Evolutionary conservation across 371 early-diverging fungal genomes (phyloP), one percentile per base, ranked within the genome.

Genomic region (Mortierella sp.): DNA sequence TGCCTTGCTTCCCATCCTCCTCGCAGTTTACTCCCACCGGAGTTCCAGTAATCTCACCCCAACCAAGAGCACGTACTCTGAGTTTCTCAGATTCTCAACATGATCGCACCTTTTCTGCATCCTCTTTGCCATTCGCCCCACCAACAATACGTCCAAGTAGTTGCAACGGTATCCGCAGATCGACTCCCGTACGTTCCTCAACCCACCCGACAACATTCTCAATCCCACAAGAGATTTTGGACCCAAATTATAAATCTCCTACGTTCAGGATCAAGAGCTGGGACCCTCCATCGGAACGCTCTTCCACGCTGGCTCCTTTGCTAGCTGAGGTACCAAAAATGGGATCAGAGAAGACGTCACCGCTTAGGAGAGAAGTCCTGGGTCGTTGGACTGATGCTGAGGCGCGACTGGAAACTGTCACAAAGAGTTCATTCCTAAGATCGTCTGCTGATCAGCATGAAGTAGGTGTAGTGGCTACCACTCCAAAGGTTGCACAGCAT

Each of bases 201-300:
- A 22, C 70, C 13, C 58, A 58, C 8, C 55, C 69, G n/a, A 70
- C 72, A 4, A 61, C 62, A 11, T 70, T 81, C 41, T 67, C 63
- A 22, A 81, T 81, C 58, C 82, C 82, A 21, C 82, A 76, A 62
- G 82, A 81, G 65, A 81, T 81, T 48, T 28, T 81, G 66, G 82
- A 81, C 36, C 82, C 82, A 7, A 75, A 47, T 22, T 81, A 81
- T n/a, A 65, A 65, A 16, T 76, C 82, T 5, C 82, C 82, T 0
- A 67, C 82, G 4, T 81, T 81, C 40, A 45, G 72, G 4, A 81
- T 81, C 76, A 81, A 81, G 70, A 75, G 76, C 58, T 74, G 80
- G 80, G 71, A 61, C 21, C 77, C 77, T 0, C 72, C 77, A 16
- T 33, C 64, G 4, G 19, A 65, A 15, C 36, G 7, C 33, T 4